Evolutionary conservation across 2,329 filamentous ascomycete species (phyloP).

Genomic region (Trichothecium sympodiale): DNA sequence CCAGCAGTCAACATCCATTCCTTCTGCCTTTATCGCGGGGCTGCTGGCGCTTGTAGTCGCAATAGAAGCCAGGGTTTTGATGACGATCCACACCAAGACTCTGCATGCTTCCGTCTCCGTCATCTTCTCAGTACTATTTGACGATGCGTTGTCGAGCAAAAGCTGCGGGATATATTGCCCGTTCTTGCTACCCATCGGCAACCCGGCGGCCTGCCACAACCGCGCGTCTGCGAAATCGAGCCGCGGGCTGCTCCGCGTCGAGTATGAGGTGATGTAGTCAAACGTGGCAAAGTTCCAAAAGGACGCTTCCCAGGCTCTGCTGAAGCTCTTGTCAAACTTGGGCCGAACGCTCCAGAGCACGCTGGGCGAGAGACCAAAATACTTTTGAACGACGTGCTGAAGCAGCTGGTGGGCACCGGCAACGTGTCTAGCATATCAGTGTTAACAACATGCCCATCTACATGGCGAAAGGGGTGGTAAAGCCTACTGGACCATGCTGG

Average conservation of each 20-base stretch:
- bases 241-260: conserved; percentile 5
- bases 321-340: no score
- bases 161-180: conserved; percentile 6
- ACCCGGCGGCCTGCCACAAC: conserved; percentile 9
- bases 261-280: conserved; percentile 8
- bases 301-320: conserved; percentile 4
- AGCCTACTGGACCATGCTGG: conserved; percentile 7
- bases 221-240: conserved; percentile 5
- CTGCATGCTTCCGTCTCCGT: conserved; percentile 8
- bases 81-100: conserved; percentile 8
- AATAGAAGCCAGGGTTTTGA: conserved; percentile 6
- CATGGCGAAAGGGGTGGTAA: neutral
- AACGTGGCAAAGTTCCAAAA: conserved; percentile 10
- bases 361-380: no score
- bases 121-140: conserved; percentile 4
- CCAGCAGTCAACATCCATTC: conserved; percentile 2
- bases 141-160: neutral
- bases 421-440: conserved; percentile 5
- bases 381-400: no score
- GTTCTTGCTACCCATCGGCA: conserved; percentile 5
- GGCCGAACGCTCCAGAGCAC: no score
- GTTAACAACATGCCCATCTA: neutral
- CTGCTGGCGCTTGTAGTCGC: conserved; percentile 1
- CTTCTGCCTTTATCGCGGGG: no score
- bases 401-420: conserved; percentile 9